Percentiles rank a stretch among this genome's conserved stretches.
phyloP scores from a whole-genome alignment of 306 rosid species.

The Quercus gilva region DNA sequence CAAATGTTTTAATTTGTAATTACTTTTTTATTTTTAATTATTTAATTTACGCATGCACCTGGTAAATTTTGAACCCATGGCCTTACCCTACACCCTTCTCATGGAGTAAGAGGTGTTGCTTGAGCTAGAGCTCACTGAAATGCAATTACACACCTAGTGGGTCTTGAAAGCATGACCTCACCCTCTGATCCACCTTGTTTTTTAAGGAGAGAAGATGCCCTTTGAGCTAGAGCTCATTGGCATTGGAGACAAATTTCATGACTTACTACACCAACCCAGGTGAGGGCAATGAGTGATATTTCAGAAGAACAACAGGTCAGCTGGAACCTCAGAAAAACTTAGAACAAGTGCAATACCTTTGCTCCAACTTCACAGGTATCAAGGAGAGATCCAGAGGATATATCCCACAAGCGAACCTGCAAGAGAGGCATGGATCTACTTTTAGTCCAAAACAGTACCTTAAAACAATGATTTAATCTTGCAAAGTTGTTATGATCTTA shows the following conservation, averaged over 20 bases:
- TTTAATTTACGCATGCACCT: too few relatives aligned
- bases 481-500: slow-evolving; percentile 34
- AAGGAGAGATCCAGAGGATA: slow-evolving; percentile 66
- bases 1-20: neutral
- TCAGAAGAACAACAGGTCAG: slow-evolving; percentile 3
- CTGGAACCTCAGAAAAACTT: slow-evolving; percentile 5
- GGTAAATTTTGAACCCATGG: too few relatives aligned
- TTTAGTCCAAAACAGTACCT: slow-evolving; percentile 15
- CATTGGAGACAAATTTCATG: neutral
- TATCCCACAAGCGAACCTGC: slow-evolving; percentile 89
- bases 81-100: too few relatives aligned
- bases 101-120: too few relatives aligned
- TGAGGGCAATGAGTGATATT: neutral
- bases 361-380: slow-evolving; percentile 68
- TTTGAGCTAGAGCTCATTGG: too few relatives aligned
- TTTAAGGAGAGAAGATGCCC: too few relatives aligned
- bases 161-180: too few relatives aligned
- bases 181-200: too few relatives aligned
- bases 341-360: slow-evolving; percentile 49
- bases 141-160: too few relatives aligned
- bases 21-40: too few relatives aligned
- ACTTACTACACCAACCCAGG: neutral
- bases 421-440: slow-evolving; percentile 19
- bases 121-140: too few relatives aligned
- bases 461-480: slow-evolving; percentile 1